Percentiles rank a stretch among this genome's conserved stretches.
Conservation (phyloP, 331 rosid genomes). For the Rhamnella rubrinervis region DNA sequence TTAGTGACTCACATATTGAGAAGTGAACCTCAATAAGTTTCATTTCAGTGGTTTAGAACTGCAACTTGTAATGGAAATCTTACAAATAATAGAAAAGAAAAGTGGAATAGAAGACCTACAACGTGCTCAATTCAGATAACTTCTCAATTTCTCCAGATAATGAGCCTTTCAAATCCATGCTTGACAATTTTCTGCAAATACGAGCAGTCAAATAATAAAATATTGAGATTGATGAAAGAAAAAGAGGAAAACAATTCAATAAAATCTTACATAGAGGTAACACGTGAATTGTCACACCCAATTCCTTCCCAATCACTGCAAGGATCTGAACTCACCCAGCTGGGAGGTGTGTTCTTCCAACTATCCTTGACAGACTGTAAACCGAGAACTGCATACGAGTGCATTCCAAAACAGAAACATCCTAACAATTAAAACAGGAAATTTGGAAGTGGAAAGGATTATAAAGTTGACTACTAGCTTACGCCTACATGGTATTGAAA, state of each 20-base stretch:
- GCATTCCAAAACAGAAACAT: too few species aligned
- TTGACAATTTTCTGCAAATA: slow-evolving; percentile 41
- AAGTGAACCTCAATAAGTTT: background rate
- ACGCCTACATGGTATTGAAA: too few species aligned
- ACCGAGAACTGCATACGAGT: slow-evolving; percentile 38
- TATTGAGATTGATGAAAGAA: slow-evolving; percentile 1
- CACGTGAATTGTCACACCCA: slow-evolving; percentile 37
- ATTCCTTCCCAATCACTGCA: slow-evolving; percentile 65
- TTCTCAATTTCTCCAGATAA: slow-evolving; percentile 47
- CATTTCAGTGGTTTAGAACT: background rate
- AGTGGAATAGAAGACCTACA: slow-evolving; percentile 32
- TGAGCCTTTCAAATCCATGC: slow-evolving; percentile 43
- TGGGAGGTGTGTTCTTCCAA: slow-evolving; percentile 42
- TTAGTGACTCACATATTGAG: background rate
- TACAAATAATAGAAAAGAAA: background rate
- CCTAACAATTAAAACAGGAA: slow-evolving; percentile 14
- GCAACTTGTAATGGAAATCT: slow-evolving; percentile 7
- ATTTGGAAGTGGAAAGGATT: background rate
- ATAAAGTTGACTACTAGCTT: background rate
- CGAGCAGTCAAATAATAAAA: background rate
- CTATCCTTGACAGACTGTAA: slow-evolving; percentile 24
- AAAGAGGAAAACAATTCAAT: background rate
- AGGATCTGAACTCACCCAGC: slow-evolving; percentile 57
- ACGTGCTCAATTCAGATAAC: slow-evolving; percentile 42
- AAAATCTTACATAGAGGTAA: slow-evolving; percentile 45